These are phyloP conservation scores for Blastobotrys chiropterorum DNA, from an alignment of 805 yeast species.

Conservation along the genomic window DNA sequence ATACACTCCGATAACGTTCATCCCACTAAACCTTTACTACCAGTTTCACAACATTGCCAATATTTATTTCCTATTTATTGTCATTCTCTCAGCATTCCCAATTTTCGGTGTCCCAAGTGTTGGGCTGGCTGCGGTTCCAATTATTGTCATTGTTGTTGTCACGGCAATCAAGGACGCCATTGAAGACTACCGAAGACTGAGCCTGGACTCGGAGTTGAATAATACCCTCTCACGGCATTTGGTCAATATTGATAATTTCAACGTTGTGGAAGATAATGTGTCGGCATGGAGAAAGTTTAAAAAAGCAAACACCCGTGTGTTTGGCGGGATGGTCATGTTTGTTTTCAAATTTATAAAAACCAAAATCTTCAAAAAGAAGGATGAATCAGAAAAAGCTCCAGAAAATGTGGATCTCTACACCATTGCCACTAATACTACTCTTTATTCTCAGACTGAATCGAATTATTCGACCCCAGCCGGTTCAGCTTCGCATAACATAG, in stretches of 20 bases:
- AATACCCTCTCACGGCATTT: constrained; percentile 56
- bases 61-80: constrained; percentile 72
- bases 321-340: constrained; percentile 1
- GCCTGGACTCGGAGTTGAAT: constrained; percentile 62
- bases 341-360: too few relatives aligned
- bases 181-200: constrained; percentile 65
- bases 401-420: too few relatives aligned
- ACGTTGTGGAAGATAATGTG: constrained; percentile 49
- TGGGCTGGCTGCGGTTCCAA: constrained; percentile 72
- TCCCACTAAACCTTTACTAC: constrained; percentile 74
- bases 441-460: too few relatives aligned
- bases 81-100: constrained; percentile 55
- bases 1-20: constrained; percentile 82
- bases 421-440: too few relatives aligned
- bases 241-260: constrained; percentile 48
- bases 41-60: constrained; percentile 91
- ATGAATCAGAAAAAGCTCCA: too few relatives aligned
- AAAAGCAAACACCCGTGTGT: constrained; percentile 40
- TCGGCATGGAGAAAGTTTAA: constrained; percentile 65
- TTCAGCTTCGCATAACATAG: too few relatives aligned
- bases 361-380: too few relatives aligned
- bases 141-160: constrained; percentile 67
- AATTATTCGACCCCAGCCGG: too few relatives aligned
- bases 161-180: constrained; percentile 74
- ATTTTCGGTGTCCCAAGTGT: constrained; percentile 72